Evolutionary conservation across 2,329 filamentous ascomycete species (phyloP).

Genomic region (Achaetomium macrosporum): DNA sequence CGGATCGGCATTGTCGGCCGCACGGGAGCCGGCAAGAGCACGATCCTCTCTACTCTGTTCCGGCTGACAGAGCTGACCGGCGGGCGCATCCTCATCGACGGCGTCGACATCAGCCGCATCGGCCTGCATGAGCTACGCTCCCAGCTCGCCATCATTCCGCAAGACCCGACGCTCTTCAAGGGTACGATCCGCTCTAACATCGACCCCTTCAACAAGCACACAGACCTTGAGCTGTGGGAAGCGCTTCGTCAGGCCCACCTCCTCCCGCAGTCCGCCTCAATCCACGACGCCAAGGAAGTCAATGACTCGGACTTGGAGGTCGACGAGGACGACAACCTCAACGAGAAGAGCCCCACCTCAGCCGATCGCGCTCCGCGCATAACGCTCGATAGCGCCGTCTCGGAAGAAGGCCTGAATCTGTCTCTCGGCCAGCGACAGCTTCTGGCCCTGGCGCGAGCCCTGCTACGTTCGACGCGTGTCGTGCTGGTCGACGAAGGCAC

Average conservation of each 20-base stretch:
- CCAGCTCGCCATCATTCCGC: not conserved
- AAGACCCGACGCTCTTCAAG: not conserved
- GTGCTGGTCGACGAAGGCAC: not conserved
- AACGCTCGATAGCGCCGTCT: not conserved
- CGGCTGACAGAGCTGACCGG: not conserved
- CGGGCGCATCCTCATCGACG: conserved; percentile 3
- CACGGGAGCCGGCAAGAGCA: conserved; percentile 4
- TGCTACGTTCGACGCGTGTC: not conserved
- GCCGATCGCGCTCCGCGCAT: not conserved
- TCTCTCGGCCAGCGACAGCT: not conserved
- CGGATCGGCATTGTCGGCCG: conserved; percentile 4
- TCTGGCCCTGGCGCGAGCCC: not conserved
- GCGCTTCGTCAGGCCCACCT: not conserved
- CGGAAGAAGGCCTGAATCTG: not conserved
- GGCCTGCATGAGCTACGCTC: not conserved
- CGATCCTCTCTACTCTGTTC: not conserved
- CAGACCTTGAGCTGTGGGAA: not conserved
- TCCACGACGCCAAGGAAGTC: not conserved
- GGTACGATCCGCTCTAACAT: not conserved
- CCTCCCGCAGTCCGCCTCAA: too few relatives aligned
- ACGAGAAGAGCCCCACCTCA: not conserved
- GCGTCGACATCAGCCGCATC: not conserved
- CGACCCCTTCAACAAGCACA: not conserved
- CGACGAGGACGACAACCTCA: not conserved
- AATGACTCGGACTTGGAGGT: too few relatives aligned